These are phyloP conservation scores for Mycena olivaceomarginata DNA, from an alignment of 768 basidiomycete genomes.

Conservation along the genomic window DNA sequence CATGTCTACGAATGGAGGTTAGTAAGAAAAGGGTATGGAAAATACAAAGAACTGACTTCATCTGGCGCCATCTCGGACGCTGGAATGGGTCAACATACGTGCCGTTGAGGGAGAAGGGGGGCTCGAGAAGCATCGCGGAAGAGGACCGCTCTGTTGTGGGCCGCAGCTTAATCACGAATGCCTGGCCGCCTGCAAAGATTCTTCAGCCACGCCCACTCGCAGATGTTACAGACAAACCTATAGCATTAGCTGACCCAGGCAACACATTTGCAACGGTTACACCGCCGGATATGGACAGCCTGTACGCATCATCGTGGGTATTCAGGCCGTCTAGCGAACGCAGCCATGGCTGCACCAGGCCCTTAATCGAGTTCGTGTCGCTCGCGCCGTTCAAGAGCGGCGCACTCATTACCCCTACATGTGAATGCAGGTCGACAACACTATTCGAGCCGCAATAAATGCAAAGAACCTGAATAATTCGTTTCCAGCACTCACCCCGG, in stretches of 20 bases:
- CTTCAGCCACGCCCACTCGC: background rate
- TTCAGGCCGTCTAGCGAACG: slow-evolving; percentile 84
- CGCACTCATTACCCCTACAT: slow-evolving; percentile 65
- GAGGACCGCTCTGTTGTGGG: slow-evolving; percentile 81
- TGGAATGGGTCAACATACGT: slow-evolving; percentile 52
- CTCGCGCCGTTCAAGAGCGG: slow-evolving; percentile 62
- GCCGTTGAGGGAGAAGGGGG: slow-evolving; percentile 74
- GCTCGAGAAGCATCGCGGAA: slow-evolving; percentile 84
- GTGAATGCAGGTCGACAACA: slow-evolving; percentile 77
- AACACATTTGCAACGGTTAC: slow-evolving; percentile 87
- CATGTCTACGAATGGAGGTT: slow-evolving; percentile 66
- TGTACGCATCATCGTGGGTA: slow-evolving; percentile 81
- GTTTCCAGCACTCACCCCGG: slow-evolving; percentile 65
- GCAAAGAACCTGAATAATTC: slow-evolving; percentile 57
- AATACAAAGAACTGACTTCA: slow-evolving; percentile 73
- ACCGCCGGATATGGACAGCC: slow-evolving; percentile 77
- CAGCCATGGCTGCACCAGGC: slow-evolving; percentile 76
- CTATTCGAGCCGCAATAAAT: background rate
- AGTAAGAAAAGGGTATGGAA: slow-evolving; percentile 3
- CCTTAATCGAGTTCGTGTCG: slow-evolving; percentile 76
- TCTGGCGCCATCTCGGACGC: slow-evolving; percentile 78
- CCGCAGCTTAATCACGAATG: slow-evolving; percentile 86
- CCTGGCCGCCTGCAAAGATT: slow-evolving; percentile 71
- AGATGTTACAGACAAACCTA: background rate
- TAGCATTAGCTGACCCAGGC: slow-evolving; percentile 74